Base-by-base conservation (phyloP, 495 filamentous ascomycete species). In the Penicillium cosmopolitanum region DNA sequence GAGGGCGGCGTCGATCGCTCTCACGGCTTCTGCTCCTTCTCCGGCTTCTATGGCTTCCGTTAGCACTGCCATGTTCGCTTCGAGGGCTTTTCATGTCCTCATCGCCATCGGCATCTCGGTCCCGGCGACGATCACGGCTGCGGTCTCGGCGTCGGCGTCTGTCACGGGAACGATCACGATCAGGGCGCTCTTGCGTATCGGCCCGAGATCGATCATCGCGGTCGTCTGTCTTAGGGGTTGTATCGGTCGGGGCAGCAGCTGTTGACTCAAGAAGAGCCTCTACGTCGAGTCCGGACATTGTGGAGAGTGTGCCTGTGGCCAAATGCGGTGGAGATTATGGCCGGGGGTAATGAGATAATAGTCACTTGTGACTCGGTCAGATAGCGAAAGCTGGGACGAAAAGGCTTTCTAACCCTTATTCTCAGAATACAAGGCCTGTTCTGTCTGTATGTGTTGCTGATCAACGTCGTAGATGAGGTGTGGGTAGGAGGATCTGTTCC, bases 211-310 rank as follows among this genome's bases (percentile, higher is more conserved):
- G 80, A 72, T 84, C 83, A 75, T 87, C 82, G 56, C 70, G 73
- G 56, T 87, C 85, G 58, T 84, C 82, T 56, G 80, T 71, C 53
- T 78, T 79, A 55, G 77, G 69, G 48, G 82, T 71, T 43, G 85
- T 77, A 63, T 86, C 85, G 48, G 75, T 62, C 36, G 77, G 78
- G 63, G 83, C 87, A 42, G 93, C 93, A 42, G 93, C 93, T 64
- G 93, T 93, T 35, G 90, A 91, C 78, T 96, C 93, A 67, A 97
- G 85, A 60, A 97, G 87, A 66, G 93, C 93, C 84, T 97, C 93
- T 66, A 96, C 91, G 73, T 96, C 91, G 70, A 96, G 82, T 76
- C 88, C 89, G 72, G 93, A 94, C 93, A 97, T 97, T 50, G 66
- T 78, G 65, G 57, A 55, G 5, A 35, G 10, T 18, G 5, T 48